A percentile compares a stretch with the other conserved stretches of the same genome.
Conservation (phyloP, 2,329 filamentous ascomycete genomes). For the Pyricularia pennisetigena region DNA sequence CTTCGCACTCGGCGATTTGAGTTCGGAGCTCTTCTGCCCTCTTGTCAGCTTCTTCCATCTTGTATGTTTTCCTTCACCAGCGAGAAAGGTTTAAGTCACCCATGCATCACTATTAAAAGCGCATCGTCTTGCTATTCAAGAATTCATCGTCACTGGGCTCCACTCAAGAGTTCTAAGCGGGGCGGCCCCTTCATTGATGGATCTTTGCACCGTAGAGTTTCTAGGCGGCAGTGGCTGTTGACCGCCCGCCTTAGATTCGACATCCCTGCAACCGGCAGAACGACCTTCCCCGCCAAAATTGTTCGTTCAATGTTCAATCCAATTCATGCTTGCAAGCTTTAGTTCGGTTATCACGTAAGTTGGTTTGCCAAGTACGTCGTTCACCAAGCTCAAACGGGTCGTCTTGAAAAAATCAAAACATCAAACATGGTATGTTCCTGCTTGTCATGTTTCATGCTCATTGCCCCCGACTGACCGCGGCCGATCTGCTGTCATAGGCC, state of each 20-base stretch:
- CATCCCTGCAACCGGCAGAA: neutral
- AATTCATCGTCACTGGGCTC: neutral
- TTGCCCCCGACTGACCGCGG: neutral
- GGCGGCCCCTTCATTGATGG: neutral
- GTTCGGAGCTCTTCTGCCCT: slow-evolving; percentile 26
- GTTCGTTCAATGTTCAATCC: neutral
- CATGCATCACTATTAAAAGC: too few species aligned
- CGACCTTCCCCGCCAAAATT: slow-evolving; percentile 4
- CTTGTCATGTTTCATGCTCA: neutral
- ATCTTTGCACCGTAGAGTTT: neutral
- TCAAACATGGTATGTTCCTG: slow-evolving; percentile 4
- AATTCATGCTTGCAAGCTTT: neutral
- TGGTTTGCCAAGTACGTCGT: neutral
- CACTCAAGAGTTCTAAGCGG: neutral
- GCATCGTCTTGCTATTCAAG: too few species aligned
- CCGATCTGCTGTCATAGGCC: slow-evolving; percentile 10
- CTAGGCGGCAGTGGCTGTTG: neutral
- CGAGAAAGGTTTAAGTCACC: too few species aligned
- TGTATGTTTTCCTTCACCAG: neutral
- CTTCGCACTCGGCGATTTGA: slow-evolving; percentile 38
- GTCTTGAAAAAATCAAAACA: neutral
- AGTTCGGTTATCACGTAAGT: neutral
- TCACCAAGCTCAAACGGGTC: neutral
- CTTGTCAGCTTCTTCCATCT: slow-evolving; percentile 24
- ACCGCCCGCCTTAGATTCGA: neutral